Percentiles rank a stretch among this genome's conserved stretches.
phyloP scores from a whole-genome alignment of 768 basidiomycete species.

The Pulveroboletus sp. region DNA sequence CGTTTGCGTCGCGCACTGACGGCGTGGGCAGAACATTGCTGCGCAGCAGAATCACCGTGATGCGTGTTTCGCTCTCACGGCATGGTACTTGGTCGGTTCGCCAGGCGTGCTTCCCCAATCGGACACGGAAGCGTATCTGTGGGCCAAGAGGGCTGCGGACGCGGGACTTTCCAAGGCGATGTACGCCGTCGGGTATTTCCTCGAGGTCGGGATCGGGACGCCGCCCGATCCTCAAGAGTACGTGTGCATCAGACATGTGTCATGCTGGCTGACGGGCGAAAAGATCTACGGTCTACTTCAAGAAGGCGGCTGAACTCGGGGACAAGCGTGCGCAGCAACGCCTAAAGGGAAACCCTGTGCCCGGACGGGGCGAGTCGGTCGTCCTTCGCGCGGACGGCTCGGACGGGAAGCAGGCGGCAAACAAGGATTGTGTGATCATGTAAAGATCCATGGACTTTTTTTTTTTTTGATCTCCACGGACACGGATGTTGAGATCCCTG shows the following conservation, averaged over 20 bases:
- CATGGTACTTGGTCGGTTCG: conserved; percentile 99
- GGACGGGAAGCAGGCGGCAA: conserved; percentile 47
- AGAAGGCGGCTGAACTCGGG: conserved; percentile 84
- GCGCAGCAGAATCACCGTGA: conserved; percentile 97
- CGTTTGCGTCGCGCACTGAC: conserved; percentile 13
- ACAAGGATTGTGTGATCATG: conserved; percentile 89
- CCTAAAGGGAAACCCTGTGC: conserved; percentile 56
- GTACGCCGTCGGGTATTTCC: conserved; percentile 97
- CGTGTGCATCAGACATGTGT: conserved; percentile 29
- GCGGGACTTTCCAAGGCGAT: conserved; percentile 90
- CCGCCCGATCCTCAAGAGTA: conserved; percentile 62
- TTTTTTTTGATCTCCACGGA: conserved; percentile 18
- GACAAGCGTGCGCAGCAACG: conserved; percentile 92
- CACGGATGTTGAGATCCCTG: conserved; percentile 11
- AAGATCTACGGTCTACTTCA: conserved; percentile 79
- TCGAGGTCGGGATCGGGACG: conserved; percentile 91
- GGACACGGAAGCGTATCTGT: conserved; percentile 95
- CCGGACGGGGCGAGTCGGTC: conserved; percentile 60
- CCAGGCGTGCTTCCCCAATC: conserved; percentile 97
- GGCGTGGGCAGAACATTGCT: conserved; percentile 77
- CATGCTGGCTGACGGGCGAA: conserved; percentile 1
- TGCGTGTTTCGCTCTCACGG: conserved; percentile 95
- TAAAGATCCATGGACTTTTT: conserved; percentile 39
- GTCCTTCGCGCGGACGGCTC: conserved; percentile 50
- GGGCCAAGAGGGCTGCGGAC: conserved; percentile 96